Evolutionary conservation across 805 yeast species (phyloP), one percentile per base, ranked within the genome.

Genomic region (Saturnispora kantuleensis): DNA sequence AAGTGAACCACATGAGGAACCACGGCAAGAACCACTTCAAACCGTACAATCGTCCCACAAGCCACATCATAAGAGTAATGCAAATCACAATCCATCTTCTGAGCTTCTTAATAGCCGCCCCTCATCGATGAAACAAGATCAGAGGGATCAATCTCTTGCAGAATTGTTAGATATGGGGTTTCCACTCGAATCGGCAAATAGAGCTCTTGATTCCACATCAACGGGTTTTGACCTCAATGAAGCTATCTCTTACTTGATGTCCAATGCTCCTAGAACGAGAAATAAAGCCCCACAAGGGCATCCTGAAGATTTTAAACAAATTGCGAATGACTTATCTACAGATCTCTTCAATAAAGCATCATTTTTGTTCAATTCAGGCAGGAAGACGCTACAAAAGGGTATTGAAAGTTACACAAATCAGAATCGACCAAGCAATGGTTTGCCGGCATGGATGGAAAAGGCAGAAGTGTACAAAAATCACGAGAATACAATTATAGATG

Each of bases 91-190:
- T 21, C 26, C 5, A 5, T 5, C 26, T 21, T 6, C 8, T 2
- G 26, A 21, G 5, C 26, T 7, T 21, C 26, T 5, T 21, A 21
- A 21, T 21, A 21, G 5, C 8, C 26, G 2, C 21, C 13, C 32
- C 30, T n/a, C 32, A 21, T 10, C 29, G 29, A n/a, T n/a, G n/a
- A 11, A 17, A n/a, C 10, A 44, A 10, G 13, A 12, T 18, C 16
- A n/a, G 8, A 58, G 60, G 38, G 84, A 79, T 50, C 64, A 64
- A 35, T 68, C 77, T 1, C 56, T 84, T 13, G 90, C 90, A 0
- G 84, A 78, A 52, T 66, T 85, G 36, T 62, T 84, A 2, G 93
- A 85, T 47, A 86, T 86, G 77, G 95, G 95, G 2, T 86, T 86
- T 54, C 61, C 81, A 1, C 64, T 73, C 1, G 79, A 76, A 2